phyloP scores from a whole-genome alignment of 2,329 filamentous ascomycete genomes.

The Pyrenophora tritici-repentis region DNA sequence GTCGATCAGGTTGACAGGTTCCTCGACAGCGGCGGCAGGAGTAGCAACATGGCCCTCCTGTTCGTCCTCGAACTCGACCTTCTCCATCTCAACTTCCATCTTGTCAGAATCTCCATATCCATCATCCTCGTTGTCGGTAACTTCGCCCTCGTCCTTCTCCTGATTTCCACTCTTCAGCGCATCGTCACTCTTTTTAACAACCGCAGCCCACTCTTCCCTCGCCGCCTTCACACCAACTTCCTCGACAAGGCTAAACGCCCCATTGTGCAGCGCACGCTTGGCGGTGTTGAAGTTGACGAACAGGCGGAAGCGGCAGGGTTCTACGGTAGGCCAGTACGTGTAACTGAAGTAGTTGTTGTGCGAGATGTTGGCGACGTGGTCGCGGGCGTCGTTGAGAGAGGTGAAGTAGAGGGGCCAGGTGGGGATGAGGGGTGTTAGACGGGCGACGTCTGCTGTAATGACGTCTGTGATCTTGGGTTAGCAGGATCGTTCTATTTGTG shows the following conservation, averaged over 20 bases:
- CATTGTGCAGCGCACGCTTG: neutral
- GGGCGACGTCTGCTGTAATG: neutral
- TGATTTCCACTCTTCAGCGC: no score
- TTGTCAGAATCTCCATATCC: no score
- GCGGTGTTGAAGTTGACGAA: constrained; percentile 3
- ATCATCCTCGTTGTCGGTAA: no score
- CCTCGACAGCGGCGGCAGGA: no score
- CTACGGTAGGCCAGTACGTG: neutral
- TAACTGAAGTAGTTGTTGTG: neutral
- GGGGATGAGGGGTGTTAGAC: neutral
- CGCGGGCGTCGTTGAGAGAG: neutral
- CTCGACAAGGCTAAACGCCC: neutral
- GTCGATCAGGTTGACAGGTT: no score
- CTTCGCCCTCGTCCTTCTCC: no score
- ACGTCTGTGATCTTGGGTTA: neutral
- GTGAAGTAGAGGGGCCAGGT: neutral
- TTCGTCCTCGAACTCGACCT: no score
- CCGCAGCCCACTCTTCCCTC: no score
- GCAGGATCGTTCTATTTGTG: neutral
- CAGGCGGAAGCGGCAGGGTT: neutral
- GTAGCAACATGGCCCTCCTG: no score
- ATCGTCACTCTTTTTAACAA: no score
- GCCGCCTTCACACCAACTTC: neutral
- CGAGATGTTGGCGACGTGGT: neutral
- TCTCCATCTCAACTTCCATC: no score